Evolutionary conservation across 306 rosid genomes (phyloP).

Genomic region (Fagus crenata): DNA sequence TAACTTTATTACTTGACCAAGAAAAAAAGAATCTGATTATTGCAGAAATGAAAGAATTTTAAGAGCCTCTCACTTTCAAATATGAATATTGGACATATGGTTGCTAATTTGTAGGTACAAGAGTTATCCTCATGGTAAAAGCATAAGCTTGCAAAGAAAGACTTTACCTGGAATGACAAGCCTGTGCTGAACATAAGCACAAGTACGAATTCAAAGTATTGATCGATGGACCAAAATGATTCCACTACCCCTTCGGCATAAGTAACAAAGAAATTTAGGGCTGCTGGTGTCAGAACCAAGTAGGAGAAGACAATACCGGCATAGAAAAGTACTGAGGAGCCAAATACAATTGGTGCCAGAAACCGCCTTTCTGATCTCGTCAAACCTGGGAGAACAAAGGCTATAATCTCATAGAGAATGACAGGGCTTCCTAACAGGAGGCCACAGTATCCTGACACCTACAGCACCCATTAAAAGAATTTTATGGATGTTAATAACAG

Average conservation of each 20-base stretch:
- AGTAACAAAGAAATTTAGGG: slow-evolving; percentile 78
- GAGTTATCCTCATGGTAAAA: not conserved
- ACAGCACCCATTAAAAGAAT: slow-evolving; percentile 32
- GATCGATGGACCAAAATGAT: slow-evolving; percentile 97
- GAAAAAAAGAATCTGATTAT: not conserved
- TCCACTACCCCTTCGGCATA: slow-evolving; percentile 97
- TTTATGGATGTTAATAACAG: not conserved
- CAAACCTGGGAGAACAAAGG: slow-evolving; percentile 88
- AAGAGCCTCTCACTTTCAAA: no score
- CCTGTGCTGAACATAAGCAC: slow-evolving; percentile 98
- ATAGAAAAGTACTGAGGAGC: slow-evolving; percentile 92
- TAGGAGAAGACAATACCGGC: slow-evolving; percentile 90
- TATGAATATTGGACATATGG: not conserved
- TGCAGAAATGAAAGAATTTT: no score
- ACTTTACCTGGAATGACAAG: slow-evolving; percentile 90
- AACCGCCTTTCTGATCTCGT: slow-evolving; percentile 80
- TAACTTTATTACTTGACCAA: not conserved
- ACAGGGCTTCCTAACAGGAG: slow-evolving; percentile 92
- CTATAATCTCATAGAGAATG: slow-evolving; percentile 85
- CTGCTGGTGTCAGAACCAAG: slow-evolving; percentile 80
- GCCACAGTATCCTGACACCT: slow-evolving; percentile 99
- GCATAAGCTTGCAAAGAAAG: slow-evolving; percentile 8
- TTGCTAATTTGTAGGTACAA: slow-evolving; percentile 1
- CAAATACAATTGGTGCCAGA: slow-evolving; percentile 88
- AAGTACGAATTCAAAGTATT: slow-evolving; percentile 94